Evolutionary conservation across 768 basidiomycete species (phyloP).

Genomic region (Xanthoconium purpureum): DNA sequence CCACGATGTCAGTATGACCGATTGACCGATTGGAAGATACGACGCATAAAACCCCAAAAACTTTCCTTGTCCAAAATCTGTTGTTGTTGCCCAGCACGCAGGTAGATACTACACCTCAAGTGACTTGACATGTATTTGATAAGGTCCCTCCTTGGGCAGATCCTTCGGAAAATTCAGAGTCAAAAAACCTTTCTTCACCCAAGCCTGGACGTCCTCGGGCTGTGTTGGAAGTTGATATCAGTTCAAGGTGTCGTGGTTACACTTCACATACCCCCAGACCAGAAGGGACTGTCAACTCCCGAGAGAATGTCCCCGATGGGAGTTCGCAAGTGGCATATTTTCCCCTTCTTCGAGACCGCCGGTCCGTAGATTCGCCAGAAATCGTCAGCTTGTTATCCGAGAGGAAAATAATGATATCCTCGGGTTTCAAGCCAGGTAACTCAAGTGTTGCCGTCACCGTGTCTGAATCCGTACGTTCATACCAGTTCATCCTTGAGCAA

Average conservation of each 20-base stretch:
- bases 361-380: not conserved
- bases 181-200: not conserved
- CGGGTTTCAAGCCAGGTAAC: not conserved
- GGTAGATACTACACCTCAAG: not conserved
- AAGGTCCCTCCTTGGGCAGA: not conserved
- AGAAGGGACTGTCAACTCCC: not conserved
- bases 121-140: not conserved
- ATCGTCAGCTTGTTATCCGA: not conserved
- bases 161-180: not conserved
- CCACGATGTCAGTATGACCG: too few species aligned
- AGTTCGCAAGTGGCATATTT: not conserved
- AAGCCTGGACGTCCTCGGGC: not conserved
- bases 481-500: not conserved
- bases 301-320: not conserved
- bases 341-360: not conserved
- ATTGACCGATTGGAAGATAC: too few species aligned
- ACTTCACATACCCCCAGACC: not conserved
- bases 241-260: too few species aligned
- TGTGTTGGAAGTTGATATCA: not conserved
- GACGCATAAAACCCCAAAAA: too few species aligned
- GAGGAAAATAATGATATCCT: not conserved
- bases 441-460: not conserved
- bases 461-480: not conserved
- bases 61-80: too few species aligned
- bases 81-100: too few species aligned